Conservation (phyloP, 2,329 filamentous ascomycete genomes). For the Trichoderma oligosporum region DNA sequence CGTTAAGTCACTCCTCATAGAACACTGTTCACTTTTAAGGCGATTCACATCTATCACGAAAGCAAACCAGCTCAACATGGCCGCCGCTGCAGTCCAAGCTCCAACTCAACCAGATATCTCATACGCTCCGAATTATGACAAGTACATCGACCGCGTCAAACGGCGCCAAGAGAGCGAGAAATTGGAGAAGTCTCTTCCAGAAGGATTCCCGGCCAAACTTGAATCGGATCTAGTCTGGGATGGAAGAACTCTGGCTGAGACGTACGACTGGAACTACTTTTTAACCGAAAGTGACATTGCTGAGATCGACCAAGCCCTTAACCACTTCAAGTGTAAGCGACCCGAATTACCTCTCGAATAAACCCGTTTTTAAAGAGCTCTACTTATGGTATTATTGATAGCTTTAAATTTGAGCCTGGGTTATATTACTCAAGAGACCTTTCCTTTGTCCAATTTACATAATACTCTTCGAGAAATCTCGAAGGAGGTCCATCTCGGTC, state of each 20-base stretch:
- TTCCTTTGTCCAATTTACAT: constrained; percentile 53
- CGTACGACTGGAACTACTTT: constrained; percentile 52
- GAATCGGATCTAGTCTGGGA: constrained; percentile 55
- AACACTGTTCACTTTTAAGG: too few species aligned
- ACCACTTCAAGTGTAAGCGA: constrained; percentile 40
- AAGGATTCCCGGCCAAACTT: constrained; percentile 48
- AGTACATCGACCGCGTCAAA: constrained; percentile 49
- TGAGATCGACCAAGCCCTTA: constrained; percentile 45
- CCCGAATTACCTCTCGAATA: background rate
- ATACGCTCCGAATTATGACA: constrained; percentile 52
- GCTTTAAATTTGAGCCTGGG: constrained; percentile 36
- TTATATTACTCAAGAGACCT: constrained; percentile 46
- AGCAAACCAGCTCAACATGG: constrained; percentile 43
- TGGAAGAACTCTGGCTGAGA: constrained; percentile 43
- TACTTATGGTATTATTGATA: constrained; percentile 22
- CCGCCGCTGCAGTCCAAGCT: constrained; percentile 40
- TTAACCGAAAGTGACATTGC: constrained; percentile 44
- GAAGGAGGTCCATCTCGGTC: constrained; percentile 52
- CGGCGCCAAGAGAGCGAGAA: constrained; percentile 41
- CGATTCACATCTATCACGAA: background rate
- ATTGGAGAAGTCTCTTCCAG: constrained; percentile 41
- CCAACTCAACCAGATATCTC: constrained; percentile 54
- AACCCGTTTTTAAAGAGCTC: too few species aligned
- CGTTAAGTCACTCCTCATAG: background rate
- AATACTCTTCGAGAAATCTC: constrained; percentile 49